A percentile compares a stretch with the other conserved stretches of the same genome.
Evolutionary conservation across 73 alveolate genomes (phyloP).

Genomic region (Paramecium octaurelia): DNA sequence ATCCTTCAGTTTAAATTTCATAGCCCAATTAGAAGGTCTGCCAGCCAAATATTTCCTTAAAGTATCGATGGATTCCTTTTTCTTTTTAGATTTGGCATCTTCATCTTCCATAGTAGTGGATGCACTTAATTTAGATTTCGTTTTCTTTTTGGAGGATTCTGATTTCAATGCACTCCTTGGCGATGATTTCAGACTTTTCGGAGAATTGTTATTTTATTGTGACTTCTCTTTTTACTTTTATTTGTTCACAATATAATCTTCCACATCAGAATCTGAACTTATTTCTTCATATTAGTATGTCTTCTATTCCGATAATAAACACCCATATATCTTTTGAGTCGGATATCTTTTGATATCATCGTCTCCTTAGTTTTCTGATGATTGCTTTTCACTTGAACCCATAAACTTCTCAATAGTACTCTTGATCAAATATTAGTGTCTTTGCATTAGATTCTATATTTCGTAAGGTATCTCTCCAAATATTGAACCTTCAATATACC

Average conservation of each 20-base stretch:
- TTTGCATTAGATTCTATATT: not conserved
- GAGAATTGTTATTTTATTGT: not conserved
- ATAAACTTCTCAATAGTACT: not conserved
- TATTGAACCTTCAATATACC: not conserved
- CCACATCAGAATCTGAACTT: slow-evolving; percentile 2
- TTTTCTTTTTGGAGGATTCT: not conserved
- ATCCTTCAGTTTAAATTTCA: not conserved
- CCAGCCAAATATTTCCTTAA: not conserved
- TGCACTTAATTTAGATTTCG: not conserved
- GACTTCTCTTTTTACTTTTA: not conserved
- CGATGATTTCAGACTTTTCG: not conserved
- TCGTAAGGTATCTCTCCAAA: not conserved
- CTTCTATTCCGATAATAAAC: not conserved
- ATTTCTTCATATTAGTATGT: not conserved
- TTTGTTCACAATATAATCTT: not conserved
- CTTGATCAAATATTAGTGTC: not conserved
- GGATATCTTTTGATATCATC: not conserved
- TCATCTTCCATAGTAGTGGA: not conserved
- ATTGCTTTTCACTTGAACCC: not conserved
- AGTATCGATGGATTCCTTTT: not conserved
- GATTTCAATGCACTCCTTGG: not conserved
- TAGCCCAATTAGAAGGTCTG: slow-evolving; percentile 41
- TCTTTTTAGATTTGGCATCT: not conserved
- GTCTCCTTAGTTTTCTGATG: not conserved
- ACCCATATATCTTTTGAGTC: not conserved